phyloP scores from a whole-genome alignment of 257 asterid species.

The Phtheirospermum japonicum region DNA sequence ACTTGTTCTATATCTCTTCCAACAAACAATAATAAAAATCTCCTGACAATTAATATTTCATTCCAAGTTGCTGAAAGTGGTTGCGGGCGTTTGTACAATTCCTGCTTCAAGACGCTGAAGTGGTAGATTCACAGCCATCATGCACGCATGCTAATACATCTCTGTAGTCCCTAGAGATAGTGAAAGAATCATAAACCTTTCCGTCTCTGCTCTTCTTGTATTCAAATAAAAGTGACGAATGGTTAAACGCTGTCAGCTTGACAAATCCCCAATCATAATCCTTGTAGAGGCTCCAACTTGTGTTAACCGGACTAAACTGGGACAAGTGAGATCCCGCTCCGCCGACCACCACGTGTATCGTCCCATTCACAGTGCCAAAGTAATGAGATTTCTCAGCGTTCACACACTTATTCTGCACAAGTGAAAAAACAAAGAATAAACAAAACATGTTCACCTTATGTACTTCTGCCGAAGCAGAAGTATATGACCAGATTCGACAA shows the following conservation, averaged over 20 bases:
- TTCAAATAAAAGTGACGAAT: slow-evolving; percentile 64
- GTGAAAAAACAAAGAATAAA: neutral
- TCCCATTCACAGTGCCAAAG: slow-evolving; percentile 68
- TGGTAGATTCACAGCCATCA: slow-evolving; percentile 69
- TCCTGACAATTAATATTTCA: neutral
- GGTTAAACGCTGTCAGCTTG: slow-evolving; percentile 68
- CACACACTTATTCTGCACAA: slow-evolving; percentile 55
- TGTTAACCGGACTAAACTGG: slow-evolving; percentile 40
- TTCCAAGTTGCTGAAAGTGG: too few species aligned
- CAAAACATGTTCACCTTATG: neutral
- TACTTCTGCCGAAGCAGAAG: too few species aligned
- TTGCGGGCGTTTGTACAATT: too few species aligned
- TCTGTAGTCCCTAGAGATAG: slow-evolving; percentile 71
- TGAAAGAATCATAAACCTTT: slow-evolving; percentile 73
- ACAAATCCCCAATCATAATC: slow-evolving; percentile 76
- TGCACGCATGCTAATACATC: slow-evolving; percentile 80
- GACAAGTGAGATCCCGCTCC: slow-evolving; percentile 77
- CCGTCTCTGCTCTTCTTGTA: slow-evolving; percentile 83
- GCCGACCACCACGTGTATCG: slow-evolving; percentile 71
- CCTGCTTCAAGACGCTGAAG: slow-evolving; percentile 42
- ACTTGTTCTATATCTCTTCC: too few species aligned
- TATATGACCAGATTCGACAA: too few species aligned
- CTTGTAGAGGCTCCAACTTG: slow-evolving; percentile 70
- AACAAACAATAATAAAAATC: neutral
- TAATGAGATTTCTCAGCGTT: slow-evolving; percentile 44